Percentiles rank a stretch among this genome's conserved stretches.
phyloP scores from a whole-genome alignment of 2,329 filamentous ascomycete species.

The Ophiosphaerella narmari region DNA sequence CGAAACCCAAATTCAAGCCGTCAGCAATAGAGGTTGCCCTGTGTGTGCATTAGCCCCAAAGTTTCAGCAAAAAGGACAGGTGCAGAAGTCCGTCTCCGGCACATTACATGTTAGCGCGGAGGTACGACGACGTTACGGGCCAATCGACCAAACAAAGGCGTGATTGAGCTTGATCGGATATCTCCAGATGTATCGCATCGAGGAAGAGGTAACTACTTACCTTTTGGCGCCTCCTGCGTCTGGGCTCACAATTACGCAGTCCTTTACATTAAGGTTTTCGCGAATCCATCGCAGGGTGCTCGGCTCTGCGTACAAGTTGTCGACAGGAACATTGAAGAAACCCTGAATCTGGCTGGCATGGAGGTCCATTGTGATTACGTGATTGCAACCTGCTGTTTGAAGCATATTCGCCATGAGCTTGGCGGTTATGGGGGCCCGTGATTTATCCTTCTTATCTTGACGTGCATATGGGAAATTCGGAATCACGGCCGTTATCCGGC shows the following conservation, averaged over 20 bases:
- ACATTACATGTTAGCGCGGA: constrained; percentile 1
- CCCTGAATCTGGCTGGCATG: constrained; percentile 94
- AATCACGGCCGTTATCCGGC: constrained; percentile 91
- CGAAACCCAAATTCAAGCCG: constrained; percentile 85
- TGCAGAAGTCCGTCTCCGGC: constrained; percentile 1
- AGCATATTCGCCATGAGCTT: constrained; percentile 98
- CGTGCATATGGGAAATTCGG: constrained; percentile 96
- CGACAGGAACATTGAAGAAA: constrained; percentile 85
- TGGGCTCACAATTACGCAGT: constrained; percentile 92
- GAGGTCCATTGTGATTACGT: constrained; percentile 95
- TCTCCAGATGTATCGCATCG: background rate
- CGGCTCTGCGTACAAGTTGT: constrained; percentile 90
- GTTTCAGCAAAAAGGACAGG: background rate
- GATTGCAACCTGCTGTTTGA: constrained; percentile 89
- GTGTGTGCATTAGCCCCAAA: constrained; percentile 17
- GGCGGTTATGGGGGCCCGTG: constrained; percentile 92
- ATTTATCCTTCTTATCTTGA: constrained; percentile 98
- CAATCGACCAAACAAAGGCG: too few relatives aligned
- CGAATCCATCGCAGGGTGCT: constrained; percentile 90
- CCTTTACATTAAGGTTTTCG: constrained; percentile 78
- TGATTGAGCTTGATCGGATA: too few relatives aligned
- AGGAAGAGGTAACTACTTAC: constrained; percentile 47
- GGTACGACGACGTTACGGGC: too few relatives aligned
- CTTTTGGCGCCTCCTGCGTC: constrained; percentile 95
- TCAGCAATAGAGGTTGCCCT: constrained; percentile 91